Evolutionary conservation across 768 basidiomycete species (phyloP), one percentile per base, ranked within the genome.

Genomic region (Tricholoma matsutake): DNA sequence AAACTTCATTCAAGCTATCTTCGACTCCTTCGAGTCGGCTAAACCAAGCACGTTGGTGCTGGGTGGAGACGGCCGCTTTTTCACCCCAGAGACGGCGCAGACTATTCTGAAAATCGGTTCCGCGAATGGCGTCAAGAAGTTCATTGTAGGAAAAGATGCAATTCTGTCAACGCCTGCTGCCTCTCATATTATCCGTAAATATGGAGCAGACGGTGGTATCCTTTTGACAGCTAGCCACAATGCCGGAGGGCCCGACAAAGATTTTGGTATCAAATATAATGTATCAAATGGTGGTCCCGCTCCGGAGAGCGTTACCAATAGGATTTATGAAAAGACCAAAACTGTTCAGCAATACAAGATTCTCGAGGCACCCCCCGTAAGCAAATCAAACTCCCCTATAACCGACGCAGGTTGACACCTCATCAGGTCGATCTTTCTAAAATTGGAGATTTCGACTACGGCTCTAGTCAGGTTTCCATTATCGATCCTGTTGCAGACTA

Each of bases 211-310:
- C 67, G 97, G 97, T 49, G 97, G 97, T 64, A 99, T 99, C 75
- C 82, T 99, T 57, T 82, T 99, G 65, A 99, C 97, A 5, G 97
- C 97, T 16, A 91, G 88, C 62, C 97, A 99, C 82, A 99, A 99
- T 76, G 96, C 97, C 16, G 97, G 97, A 58, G 97, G 97, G 22
- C 97, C 97, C n/a, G 84, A 94, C 71, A 90, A 92, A 68, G 97
- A 99, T 76, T 99, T 98, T 73, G 97, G 97, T 53, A 98, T 99
- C 85, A 98, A 99, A 78, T 99, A 97, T 81, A 99, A 99, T 75
- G 91, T 94, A 53, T 88, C 89, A 39, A 99, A 99, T 68, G 97
- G 97, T 62, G 97, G 97, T 3, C 96, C 97, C 18, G 97, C 97
- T 20, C 95, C 97, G 0, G 97, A 99, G 78, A 86, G 81, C 69